Base-by-base conservation (phyloP, 225 moss, liverwort and hornwort species). In the Rhytidiadelphus loreus region DNA sequence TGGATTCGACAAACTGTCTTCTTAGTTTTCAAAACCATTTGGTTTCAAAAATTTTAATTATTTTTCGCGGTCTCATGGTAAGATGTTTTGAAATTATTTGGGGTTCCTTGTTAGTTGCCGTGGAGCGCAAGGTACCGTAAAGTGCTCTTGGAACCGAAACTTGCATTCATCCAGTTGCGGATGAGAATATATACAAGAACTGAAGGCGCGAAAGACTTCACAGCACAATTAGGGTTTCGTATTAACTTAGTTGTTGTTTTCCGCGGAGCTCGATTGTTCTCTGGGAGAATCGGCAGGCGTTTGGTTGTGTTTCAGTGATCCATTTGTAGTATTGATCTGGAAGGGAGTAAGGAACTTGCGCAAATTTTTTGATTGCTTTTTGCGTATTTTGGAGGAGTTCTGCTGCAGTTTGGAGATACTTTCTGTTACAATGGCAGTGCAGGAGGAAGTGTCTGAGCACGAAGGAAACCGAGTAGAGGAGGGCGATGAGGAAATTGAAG, bases 401-500 rank as follows among this genome's bases (percentile, higher is more conserved):
- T 68, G 88, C 29, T 66, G 43, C 53, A 44, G 76, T 73, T 57
- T 33, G 84, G 84, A 79, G 83, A 30, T 77, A 14, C 41, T 80
- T 63, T 82, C 32, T 52, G 73, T 53, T 19, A 52, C 84, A 9
- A 92, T 92, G 92, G 92, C 92, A 32, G 87, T 82, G 32, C 87
- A 89, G 39, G 91, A 89, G 74, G 92, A 91, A 44, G 85, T 74
- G 63, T 33, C 26, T 26, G 92, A 91, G 79, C 91, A 89, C 75
- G 92, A 87, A 60, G 87, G 53, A 25, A 79, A 28, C 32, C 70
- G 88, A 56, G 53, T 77, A 30, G 93, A 91, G 52, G 93, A 90
- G 25, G 93, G 92, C 29, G 85, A 90, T 7, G 92, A 92, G 79
- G 92, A 89, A 77, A 4, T 78, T 35, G 57, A 77, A 16, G 93